These are phyloP conservation scores for Flaveria floridana DNA, from an alignment of 140 eudicot species.

Conservation along the genomic window DNA sequence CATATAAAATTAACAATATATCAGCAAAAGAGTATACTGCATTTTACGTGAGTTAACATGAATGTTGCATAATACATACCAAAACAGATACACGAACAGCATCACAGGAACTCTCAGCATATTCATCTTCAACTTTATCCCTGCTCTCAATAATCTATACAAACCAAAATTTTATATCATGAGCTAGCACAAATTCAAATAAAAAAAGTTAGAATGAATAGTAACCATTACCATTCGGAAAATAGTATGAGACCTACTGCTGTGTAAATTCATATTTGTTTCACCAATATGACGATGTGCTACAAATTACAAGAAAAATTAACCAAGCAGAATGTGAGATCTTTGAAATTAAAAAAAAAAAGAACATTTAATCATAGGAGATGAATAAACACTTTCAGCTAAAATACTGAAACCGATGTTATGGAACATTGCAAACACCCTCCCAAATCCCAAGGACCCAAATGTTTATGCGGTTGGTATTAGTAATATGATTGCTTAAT, in stretches of 20 bases:
- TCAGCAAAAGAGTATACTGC: slow-evolving; percentile 12
- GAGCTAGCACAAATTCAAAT: slow-evolving; percentile 4
- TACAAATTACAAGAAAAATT: slow-evolving; percentile 27
- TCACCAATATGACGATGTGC: slow-evolving; percentile 65
- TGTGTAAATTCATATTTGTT: slow-evolving; percentile 84
- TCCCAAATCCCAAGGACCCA: not conserved
- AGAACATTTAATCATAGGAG: not conserved
- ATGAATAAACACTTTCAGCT: not conserved
- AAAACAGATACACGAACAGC: slow-evolving; percentile 98
- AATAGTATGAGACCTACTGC: slow-evolving; percentile 96
- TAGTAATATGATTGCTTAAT: slow-evolving; percentile 8
- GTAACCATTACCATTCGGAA: slow-evolving; percentile 85
- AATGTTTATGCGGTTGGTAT: not conserved
- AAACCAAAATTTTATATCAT: slow-evolving; percentile 20
- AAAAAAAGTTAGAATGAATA: not conserved
- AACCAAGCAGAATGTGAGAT: not conserved
- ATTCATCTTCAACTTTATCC: slow-evolving; percentile 71
- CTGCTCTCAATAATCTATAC: slow-evolving; percentile 93
- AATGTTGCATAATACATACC: slow-evolving; percentile 47
- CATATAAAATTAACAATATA: slow-evolving; percentile 17
- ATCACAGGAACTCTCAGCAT: slow-evolving; percentile 70
- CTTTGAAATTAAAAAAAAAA: not conserved
- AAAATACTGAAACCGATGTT: slow-evolving; percentile 7
- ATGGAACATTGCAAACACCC: not conserved
- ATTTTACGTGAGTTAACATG: not conserved